Conservation (phyloP, 192 early-diverging fungal genomes). For the Rhizoclosmatium globosum region DNA sequence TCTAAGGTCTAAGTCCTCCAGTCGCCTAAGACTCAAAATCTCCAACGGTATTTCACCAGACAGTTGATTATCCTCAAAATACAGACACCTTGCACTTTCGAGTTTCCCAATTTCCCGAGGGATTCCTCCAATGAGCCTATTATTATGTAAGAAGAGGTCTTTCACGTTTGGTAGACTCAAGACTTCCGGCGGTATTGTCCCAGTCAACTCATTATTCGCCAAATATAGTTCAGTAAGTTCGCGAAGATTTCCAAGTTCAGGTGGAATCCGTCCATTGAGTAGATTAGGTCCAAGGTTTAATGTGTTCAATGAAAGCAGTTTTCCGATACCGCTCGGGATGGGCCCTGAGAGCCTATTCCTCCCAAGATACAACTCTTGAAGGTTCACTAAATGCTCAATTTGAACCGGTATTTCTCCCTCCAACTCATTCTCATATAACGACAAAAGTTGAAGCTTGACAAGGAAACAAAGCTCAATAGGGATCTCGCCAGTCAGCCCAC, state of each 20-base stretch:
- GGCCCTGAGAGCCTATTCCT: constrained; percentile 35
- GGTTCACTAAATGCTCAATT: constrained; percentile 4
- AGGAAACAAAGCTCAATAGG: constrained; percentile 13
- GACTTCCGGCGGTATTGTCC: constrained; percentile 25
- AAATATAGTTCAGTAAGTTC: constrained; percentile 34
- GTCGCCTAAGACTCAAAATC: background rate
- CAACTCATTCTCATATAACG: constrained; percentile 31
- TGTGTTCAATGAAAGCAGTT: background rate
- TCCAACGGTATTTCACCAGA: constrained; percentile 28
- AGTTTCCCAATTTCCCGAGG: constrained; percentile 27
- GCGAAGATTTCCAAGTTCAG: constrained; percentile 17
- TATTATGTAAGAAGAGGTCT: constrained; percentile 22
- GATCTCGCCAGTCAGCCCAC: constrained; percentile 17
- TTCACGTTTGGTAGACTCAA: background rate
- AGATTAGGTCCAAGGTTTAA: constrained; percentile 31
- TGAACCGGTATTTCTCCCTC: constrained; percentile 15
- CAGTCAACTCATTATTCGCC: constrained; percentile 34
- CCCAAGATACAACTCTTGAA: constrained; percentile 32
- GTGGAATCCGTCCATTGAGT: constrained; percentile 32
- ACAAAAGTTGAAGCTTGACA: constrained; percentile 3
- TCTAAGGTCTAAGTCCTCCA: constrained; percentile 21
- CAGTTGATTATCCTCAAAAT: constrained; percentile 33
- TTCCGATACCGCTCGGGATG: constrained; percentile 13
- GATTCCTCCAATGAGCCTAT: constrained; percentile 15
- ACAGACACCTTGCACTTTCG: constrained; percentile 9